Evolutionary conservation across 768 basidiomycete genomes (phyloP).

Genomic region (Phlebiopsis gigantea): DNA sequence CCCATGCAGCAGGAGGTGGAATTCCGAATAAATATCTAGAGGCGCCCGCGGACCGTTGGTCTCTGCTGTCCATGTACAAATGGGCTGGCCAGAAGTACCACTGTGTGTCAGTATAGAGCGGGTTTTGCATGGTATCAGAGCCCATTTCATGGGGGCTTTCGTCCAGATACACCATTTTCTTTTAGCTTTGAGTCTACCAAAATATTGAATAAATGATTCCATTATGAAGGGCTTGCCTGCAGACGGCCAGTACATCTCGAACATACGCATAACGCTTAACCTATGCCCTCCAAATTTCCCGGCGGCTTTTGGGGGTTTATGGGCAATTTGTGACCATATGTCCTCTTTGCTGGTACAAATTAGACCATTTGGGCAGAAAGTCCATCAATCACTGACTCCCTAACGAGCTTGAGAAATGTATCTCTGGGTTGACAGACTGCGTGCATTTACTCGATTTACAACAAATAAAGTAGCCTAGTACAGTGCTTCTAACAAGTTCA

Average conservation of each 20-base stretch:
- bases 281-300: too few relatives aligned
- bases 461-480: not conserved
- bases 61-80: not conserved
- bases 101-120: not conserved
- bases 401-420: not conserved
- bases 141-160: not conserved
- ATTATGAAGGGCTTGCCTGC: too few relatives aligned
- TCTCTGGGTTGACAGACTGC: not conserved
- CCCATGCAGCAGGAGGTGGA: not conserved
- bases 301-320: too few relatives aligned
- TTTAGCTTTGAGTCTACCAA: not conserved
- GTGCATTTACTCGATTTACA: not conserved
- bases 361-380: not conserved
- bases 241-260: too few relatives aligned
- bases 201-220: not conserved
- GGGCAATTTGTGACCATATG: too few relatives aligned
- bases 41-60: not conserved
- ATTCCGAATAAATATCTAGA: not conserved
- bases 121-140: not conserved
- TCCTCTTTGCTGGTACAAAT: not conserved
- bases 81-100: too few relatives aligned
- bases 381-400: not conserved
- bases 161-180: not conserved
- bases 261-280: too few relatives aligned
- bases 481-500: constrained; percentile 6